Evolutionary conservation across 331 rosid species (phyloP), one percentile per base, ranked within the genome.

Genomic region (Malus hybrid): DNA sequence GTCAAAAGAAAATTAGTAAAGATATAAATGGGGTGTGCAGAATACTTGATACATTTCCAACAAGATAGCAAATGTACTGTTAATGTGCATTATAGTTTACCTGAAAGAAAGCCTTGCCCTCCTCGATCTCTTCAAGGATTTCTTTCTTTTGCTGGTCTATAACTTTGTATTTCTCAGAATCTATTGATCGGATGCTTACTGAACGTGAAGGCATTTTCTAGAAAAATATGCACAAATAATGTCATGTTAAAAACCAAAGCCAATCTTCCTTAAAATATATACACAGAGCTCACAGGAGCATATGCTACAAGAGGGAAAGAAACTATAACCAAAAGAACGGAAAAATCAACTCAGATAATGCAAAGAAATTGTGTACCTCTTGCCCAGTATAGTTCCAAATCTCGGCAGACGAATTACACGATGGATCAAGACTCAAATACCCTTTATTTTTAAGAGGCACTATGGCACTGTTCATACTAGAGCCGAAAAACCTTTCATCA

Each of bases 41-140:
- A 69, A 44, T 28, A 73, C 46, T 5, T 36, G 16, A 44, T 16
- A 39, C 16, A n/a, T 52, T 69, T 54, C n/a, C 27, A 16, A 56
- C 11, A 22, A 19, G 61, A 14, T 29, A 42, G 36, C 57, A 46
- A 87, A 12, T 18, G 14, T 13, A 10, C 14, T 22, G 27, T 13
- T 13, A 60, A 69, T 24, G 18, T 42, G 59, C 66, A 68, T n/a
- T 6, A 19, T n/a, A 52, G 32, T 54, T 54, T 59, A 85, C 98
- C 96, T 90, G 99, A 84, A 91, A 91, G 86, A 94, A 94, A 80
- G 92, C 96, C 85, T 71, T 91, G 95, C 97, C 92, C 86, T 94
- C 99, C 85, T 94, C 99, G 63, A 94, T 87, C 88, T 94, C 99
- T 87, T 94, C 97, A 81, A 93, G 93, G 80, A 92, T 83, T 83